Evolutionary conservation across 495 filamentous ascomycete genomes (phyloP), one percentile per base, ranked within the genome.

Genomic region (Talaromyces liani): DNA sequence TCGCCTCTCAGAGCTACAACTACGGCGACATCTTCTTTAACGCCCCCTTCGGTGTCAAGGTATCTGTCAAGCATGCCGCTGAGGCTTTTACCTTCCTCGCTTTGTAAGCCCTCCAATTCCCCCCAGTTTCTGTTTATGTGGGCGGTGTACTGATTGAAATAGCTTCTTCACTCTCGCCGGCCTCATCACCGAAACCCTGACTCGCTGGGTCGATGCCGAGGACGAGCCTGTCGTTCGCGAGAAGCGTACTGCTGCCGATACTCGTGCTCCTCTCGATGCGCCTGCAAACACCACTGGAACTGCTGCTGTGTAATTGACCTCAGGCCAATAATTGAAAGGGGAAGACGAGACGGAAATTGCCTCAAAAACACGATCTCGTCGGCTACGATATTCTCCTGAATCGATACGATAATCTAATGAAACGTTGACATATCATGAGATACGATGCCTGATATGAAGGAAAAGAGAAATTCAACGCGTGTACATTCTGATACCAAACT

Each of bases 71-170:
- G 66, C 75, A 79, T 58, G 79, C 83, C 31, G 79, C 81, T 61
- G 82, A 86, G 69, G 73, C 85, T 1, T 87, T 87, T 63, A 82
- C 80, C 66, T 87, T 87, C 70, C 72, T 87, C 33, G 80, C 83
- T 24, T 87, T 87, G 84, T 87, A 77, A 51, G 82, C 80, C 49
- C 25, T 33, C 29, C n/a, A 20, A 20, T 24, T 24, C n/a, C 22
- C 16, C 9, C 9, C 20, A 53, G 56, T 22, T 47, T 20, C 55
- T 27, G 6, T 47, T 51, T 41, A 10, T 27, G 4, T 31, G 4
- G 36, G 4, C 9, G 4, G 3, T 5, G 14, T n/a, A 51, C 22
- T 55, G 29, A 22, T 49, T 12, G 1, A 9, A 33, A 3, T 64
- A 83, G 69, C 74, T 69, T 72, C 65, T 70, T 76, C 58, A 71